Evolutionary conservation across 306 rosid species (phyloP), one percentile per base, ranked within the genome.

Genomic region (Ziziphus jujuba): DNA sequence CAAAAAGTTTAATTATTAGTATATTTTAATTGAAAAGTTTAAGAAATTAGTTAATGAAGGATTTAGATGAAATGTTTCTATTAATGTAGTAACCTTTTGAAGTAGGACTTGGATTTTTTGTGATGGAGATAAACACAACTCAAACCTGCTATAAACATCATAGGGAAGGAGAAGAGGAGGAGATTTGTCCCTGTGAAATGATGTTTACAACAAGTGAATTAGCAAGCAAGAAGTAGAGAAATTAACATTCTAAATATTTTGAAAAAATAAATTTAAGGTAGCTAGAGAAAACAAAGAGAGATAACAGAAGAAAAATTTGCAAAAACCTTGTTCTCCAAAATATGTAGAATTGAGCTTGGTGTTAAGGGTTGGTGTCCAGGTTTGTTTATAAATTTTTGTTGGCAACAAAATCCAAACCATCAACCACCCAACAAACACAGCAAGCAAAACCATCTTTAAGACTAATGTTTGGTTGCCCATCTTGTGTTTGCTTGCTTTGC

Each of bases 101-200:
- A 55, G 49, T 34, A 57, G 9, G 64, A 74, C 59, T 63, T 63
- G 9, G 73, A 28, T 60, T 43, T 57, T 50, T 69, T 77, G 54
- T 73, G 73, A 80, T 87, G 88, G 71, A 87, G 87, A 76, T 84
- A 81, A 40, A 85, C 60, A 67, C 90, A 76, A 64, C 89, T 23
- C 75, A 83, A 36, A 55, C 73, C 78, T 65, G 84, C 91, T 20
- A 85, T 66, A 67, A 85, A 72, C 82, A 85, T 81, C 55, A 85
- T 45, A 44, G 95, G 91, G 71, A 85, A 85, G 7, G 95, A 78
- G 62, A 76, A 79, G 52, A 88, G 84, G 52, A 88, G 74, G 40
- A 88, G 85, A 60, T 88, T 77, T 31, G 76, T 72, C 59, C 91
- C 95, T 85, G 77, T 22, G 55, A 63, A 17, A 40, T 9, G 11